These are phyloP conservation scores for Ramichloridium luteum DNA, from an alignment of 2,329 filamentous ascomycete species.

Conservation along the genomic window DNA sequence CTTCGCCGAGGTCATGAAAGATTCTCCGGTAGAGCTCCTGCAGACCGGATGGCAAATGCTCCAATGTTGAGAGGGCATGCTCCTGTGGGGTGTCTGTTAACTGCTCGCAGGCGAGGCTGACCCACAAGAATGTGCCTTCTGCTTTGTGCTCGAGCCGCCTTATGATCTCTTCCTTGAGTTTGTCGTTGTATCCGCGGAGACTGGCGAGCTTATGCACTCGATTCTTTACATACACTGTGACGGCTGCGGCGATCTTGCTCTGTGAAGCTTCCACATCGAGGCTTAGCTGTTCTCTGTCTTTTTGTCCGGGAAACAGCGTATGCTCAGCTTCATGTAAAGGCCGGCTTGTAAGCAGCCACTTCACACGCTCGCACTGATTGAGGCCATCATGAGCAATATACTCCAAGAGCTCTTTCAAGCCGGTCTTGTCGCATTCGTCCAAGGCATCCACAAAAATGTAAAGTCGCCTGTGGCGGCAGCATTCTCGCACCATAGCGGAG, in stretches of 20 bases:
- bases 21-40: not conserved
- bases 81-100: not conserved
- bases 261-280: not conserved
- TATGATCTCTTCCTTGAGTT: not conserved
- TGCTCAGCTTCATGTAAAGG: not conserved
- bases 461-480: not conserved
- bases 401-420: not conserved
- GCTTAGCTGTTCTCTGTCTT: not conserved
- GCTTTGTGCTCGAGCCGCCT: not conserved
- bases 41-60: not conserved
- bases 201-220: not conserved
- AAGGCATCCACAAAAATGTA: not conserved
- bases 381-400: not conserved
- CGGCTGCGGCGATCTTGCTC: not conserved
- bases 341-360: conserved; percentile 1
- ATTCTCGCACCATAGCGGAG: not conserved
- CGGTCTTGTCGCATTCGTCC: not conserved
- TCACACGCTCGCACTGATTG: not conserved
- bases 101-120: not conserved
- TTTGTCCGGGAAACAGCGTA: not conserved
- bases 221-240: not conserved
- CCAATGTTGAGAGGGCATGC: not conserved
- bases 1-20: too few species aligned
- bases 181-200: not conserved
- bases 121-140: not conserved